Base-by-base conservation (phyloP, 805 yeast genomes). In the Candida schatavii region DNA sequence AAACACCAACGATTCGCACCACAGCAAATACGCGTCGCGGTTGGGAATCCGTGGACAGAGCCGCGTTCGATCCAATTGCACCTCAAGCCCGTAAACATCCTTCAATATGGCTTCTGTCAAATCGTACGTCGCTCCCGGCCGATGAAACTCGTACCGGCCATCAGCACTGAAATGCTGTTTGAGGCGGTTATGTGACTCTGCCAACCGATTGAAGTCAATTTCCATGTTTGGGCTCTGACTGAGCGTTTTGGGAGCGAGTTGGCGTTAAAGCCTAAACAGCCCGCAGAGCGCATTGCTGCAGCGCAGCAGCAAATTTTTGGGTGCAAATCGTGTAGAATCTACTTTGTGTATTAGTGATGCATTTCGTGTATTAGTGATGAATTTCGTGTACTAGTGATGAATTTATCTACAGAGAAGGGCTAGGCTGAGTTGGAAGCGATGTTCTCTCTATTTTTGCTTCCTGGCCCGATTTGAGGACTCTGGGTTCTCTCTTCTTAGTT, bases 1-100 rank as follows among this genome's bases (percentile, higher is more conserved):
- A 5, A 34, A 39, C 6, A 45, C 41, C 9, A 43, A 29, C 9
- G 28, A 27, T 18, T 54, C 56, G 33, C 51, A 49, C 20, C 53
- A 39, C 33, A 34, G 27, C 5, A 54, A 25, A 38, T 54, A 54
- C 35, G 46, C 56, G 35, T 46, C 13, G 13, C 59, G 44, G 28
- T 52, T 52, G 28, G 51, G 50, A 11, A 54, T 39, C 18, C 55
- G 36, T 5, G 59, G 59, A 35, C 59, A 52, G 15, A 54, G 44
- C 23, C 43, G 47, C 11, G 28, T 28, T 15, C 57, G 23, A 15
- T 45, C 28, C 21, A 54, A 41, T 17, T 23, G 25, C 18, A 48
- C 45, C 19, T 40, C 31, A 7, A 48, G 19, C 7, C 38, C 41
- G 32, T 48, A 54, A 37, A 42, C 44, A 6, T 46, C 40, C 18